Percentiles rank a stretch among this genome's conserved stretches.
phyloP scores from a whole-genome alignment of 2,329 filamentous ascomycete species.

The Dothiorella sarmentorum region DNA sequence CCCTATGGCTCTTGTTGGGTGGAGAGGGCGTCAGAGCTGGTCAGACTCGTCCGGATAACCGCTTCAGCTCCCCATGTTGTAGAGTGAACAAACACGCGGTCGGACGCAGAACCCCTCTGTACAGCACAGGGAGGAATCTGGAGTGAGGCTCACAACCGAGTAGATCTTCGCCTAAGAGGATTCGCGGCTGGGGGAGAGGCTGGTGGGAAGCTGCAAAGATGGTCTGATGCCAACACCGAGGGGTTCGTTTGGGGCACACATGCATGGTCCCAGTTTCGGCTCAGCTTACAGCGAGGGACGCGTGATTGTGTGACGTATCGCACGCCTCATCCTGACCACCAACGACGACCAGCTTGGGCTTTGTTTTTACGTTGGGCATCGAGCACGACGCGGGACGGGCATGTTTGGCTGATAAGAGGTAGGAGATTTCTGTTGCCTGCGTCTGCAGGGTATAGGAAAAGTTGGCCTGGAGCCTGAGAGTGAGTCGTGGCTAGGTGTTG shows the following conservation, averaged over 20 bases:
- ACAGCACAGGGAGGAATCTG: too few species aligned
- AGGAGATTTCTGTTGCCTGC: neutral
- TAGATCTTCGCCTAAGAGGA: neutral
- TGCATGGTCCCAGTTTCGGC: slow-evolving; percentile 8
- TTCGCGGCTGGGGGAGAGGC: slow-evolving; percentile 2
- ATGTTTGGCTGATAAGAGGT: neutral
- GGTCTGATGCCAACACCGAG: neutral
- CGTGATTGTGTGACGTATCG: slow-evolving; percentile 10
- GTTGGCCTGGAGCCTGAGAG: neutral
- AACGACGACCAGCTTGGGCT: neutral
- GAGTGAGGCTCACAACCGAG: neutral
- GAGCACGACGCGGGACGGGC: too few species aligned
- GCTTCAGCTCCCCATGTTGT: too few species aligned
- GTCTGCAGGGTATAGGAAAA: neutral
- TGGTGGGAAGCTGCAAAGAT: slow-evolving; percentile 9
- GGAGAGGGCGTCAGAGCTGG: too few species aligned
- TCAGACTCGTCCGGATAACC: too few species aligned
- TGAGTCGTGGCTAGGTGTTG: neutral
- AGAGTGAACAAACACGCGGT: too few species aligned
- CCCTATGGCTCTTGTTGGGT: too few species aligned
- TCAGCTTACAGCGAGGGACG: slow-evolving; percentile 4
- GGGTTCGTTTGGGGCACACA: too few species aligned
- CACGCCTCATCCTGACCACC: neutral
- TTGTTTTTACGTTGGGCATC: neutral
- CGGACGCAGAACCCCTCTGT: too few species aligned